Evolutionary conservation across 495 filamentous ascomycete genomes (phyloP), one percentile per base, ranked within the genome.

Genomic region (Hypoxylon intermedium): DNA sequence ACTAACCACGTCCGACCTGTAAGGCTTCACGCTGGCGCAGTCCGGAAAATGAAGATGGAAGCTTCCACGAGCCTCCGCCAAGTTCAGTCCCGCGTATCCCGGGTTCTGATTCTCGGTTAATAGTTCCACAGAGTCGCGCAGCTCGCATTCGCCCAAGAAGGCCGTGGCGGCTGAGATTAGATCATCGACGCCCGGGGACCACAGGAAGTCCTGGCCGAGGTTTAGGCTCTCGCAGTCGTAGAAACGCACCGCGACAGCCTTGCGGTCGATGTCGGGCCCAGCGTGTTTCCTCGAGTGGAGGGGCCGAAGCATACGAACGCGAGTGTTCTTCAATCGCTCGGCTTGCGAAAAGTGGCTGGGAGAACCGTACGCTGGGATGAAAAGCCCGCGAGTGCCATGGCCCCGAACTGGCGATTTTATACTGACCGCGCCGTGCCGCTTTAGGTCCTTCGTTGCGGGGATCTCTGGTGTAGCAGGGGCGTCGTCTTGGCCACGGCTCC

Each of bases 31-130:
- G 0, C 58, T 50, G 18, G 43, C 33, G 9, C 3, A 31, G 16
- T 51, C 51, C 4, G 51, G 58, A 11, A 38, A 55, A 24, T 50
- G 51, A 2, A 55, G 9, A 21, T 55, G 58, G 31, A 42, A 55
- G 3, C 50, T 30, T 11, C 46, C 50, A n/a, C 30, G 34, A 0
- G 13, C 9, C 13, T 18, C 7, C 40, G 18, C 20, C 33, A 31
- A 4, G 30, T 37, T 13, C 9, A 60, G 31, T 5, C 49, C 57
- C 0, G 41, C 38, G n/a, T 59, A 59, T 0, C 36, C 56, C 15
- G 36, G 38, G 18, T 42, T 42, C 18, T 11, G 26, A 20, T n/a
- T 0, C 19, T 21, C 7, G 34, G 7, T 5, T 20, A 13, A 13
- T n/a, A 31, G 2, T 18, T 5, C n/a, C 36, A 18, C 28, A n/a